Conservation (phyloP, 1,139 yeast species). For the Protomyces macrosporus region DNA sequence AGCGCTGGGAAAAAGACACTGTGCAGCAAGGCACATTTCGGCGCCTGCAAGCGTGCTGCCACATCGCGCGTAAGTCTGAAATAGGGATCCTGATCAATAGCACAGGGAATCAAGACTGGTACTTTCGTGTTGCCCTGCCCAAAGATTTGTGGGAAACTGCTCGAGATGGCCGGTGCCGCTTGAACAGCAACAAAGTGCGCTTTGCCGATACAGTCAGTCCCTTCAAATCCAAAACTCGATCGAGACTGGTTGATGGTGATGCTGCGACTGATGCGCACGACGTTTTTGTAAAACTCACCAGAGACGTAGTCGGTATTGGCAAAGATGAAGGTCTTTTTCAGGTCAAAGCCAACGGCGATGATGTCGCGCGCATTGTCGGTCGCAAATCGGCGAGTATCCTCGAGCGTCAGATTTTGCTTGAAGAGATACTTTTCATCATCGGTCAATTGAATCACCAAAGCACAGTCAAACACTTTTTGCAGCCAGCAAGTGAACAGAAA, state of each 20-base stretch:
- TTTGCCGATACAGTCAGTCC: slow-evolving; percentile 84
- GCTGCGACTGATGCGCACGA: slow-evolving; percentile 88
- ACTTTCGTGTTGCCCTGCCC: slow-evolving; percentile 68
- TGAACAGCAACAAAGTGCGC: slow-evolving; percentile 93
- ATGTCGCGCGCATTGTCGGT: slow-evolving; percentile 85
- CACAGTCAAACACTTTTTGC: slow-evolving; percentile 95
- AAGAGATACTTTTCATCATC: slow-evolving; percentile 97
- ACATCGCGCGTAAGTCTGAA: slow-evolving; percentile 97
- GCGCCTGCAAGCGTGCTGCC: slow-evolving; percentile 81
- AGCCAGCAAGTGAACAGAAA: slow-evolving; percentile 95
- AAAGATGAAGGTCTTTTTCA: slow-evolving; percentile 89
- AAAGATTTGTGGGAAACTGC: slow-evolving; percentile 89
- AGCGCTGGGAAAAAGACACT: slow-evolving; percentile 97
- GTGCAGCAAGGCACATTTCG: slow-evolving; percentile 89
- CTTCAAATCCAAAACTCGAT: slow-evolving; percentile 96
- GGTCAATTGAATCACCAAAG: slow-evolving; percentile 90
- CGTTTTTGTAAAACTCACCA: slow-evolving; percentile 88
- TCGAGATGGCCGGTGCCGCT: slow-evolving; percentile 92
- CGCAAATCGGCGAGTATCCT: slow-evolving; percentile 77
- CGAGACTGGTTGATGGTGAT: slow-evolving; percentile 93
- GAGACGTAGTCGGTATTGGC: slow-evolving; percentile 91
- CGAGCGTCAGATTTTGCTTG: slow-evolving; percentile 81
- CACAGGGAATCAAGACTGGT: slow-evolving; percentile 97
- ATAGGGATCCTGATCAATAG: slow-evolving; percentile 93
- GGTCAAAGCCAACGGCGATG: slow-evolving; percentile 89